Evolutionary conservation across 345 rosid species (phyloP).

Genomic region (Hevea brasiliensis): DNA sequence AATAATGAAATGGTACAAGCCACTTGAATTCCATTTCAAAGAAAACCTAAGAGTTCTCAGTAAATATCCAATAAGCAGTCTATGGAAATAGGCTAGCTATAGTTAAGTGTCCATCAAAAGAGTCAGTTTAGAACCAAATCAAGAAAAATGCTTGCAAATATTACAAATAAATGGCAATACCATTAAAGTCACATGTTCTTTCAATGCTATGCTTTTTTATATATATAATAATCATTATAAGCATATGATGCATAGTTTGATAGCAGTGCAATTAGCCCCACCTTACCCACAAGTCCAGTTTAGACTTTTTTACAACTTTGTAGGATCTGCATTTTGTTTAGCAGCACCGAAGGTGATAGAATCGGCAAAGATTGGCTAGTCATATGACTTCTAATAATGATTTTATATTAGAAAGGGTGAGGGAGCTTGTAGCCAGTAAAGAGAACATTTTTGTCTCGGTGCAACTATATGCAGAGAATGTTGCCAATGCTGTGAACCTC

Average conservation of each 20-base stretch:
- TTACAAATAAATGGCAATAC: constrained; percentile 48
- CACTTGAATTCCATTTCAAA: background rate
- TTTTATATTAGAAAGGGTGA: too few species aligned
- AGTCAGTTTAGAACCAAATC: background rate
- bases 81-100: background rate
- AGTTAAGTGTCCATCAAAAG: constrained; percentile 5
- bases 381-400: too few species aligned
- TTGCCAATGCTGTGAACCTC: too few species aligned
- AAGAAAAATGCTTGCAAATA: background rate
- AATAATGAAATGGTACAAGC: background rate
- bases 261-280: constrained; percentile 67
- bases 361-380: too few species aligned
- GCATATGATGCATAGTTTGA: constrained; percentile 91
- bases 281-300: constrained; percentile 99
- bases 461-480: too few species aligned
- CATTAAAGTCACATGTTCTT: constrained; percentile 85
- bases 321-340: constrained; percentile 58
- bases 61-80: background rate
- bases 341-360: constrained; percentile 72
- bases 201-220: constrained; percentile 71
- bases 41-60: too few species aligned
- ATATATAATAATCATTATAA: constrained; percentile 80
- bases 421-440: too few species aligned
- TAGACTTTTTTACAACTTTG: constrained; percentile 66
- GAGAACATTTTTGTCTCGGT: too few species aligned